Evolutionary conservation across 352 stramenopile genomes (phyloP), one percentile per base, ranked within the genome.

Genomic region (Globisporangium nunn): DNA sequence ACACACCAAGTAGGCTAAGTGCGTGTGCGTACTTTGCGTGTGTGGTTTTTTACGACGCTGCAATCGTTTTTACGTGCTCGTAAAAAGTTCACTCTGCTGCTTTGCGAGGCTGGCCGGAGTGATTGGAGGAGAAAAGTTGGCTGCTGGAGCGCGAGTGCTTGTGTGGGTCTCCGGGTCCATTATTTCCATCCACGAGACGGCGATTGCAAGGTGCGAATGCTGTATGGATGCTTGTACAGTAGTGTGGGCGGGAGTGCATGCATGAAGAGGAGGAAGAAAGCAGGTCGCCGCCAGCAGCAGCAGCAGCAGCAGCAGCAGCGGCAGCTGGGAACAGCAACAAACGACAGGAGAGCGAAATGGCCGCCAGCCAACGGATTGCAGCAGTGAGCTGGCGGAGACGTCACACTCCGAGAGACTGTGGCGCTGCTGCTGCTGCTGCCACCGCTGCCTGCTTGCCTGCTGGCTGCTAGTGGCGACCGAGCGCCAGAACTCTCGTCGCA

Each of bases 151-250:
- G 35, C 54, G 49, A 33, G 50, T 52, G 48, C 40, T 23, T 17
- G 29, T 53, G 54, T 61, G 67, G 71, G 85, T 77, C 80, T 49
- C 44, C 8, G 18, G 11, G 44, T 18, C 80, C 77, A 88, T 88
- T 88, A 88, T 90, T 90, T 88, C 80, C 77, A 88, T 81, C 78
- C 66, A 89, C 78, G 70, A 86, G 87, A 74, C 75, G 69, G 71
- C 75, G 78, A 82, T 81, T 66, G 52, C 61, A 68, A 68, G 60
- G 7, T 46, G 33, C n/a, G 17, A 4, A 12, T 53, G 33, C 43
- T 12, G 37, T 43, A 12, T 17, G 37, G 37, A 40, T 12, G 37
- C 23, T 23, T 23, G 23, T 23, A 23, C 23, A 23, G 23, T 43
- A 43, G 12, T 10, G 37, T 12, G 10, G 11, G 0, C 10, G 23